phyloP scores from a whole-genome alignment of 495 filamentous ascomycete species.

The Neurospora tetrasperma region DNA sequence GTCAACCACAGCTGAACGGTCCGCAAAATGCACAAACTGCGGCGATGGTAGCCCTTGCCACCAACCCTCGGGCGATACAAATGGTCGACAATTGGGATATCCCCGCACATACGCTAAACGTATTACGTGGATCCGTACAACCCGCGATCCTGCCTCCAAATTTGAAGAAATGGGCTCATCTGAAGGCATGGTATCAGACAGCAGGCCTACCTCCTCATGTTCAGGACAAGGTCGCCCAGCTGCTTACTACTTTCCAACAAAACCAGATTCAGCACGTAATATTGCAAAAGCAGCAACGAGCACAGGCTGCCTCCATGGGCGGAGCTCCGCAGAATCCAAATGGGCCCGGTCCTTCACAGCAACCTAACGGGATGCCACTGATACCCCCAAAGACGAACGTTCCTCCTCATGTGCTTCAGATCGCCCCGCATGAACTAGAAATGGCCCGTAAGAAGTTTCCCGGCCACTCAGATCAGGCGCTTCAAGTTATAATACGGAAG shows the following conservation, averaged over 20 bases:
- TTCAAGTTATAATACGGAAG: background rate
- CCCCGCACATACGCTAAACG: constrained; percentile 14
- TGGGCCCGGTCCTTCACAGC: background rate
- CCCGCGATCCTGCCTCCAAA: constrained; percentile 38
- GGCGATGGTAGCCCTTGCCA: background rate
- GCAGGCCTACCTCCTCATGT: constrained; percentile 31
- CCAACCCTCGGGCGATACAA: constrained; percentile 4
- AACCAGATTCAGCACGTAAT: constrained; percentile 38
- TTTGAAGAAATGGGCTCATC: constrained; percentile 60
- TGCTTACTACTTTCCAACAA: constrained; percentile 42
- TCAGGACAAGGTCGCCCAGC: constrained; percentile 29
- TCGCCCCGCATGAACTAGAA: constrained; percentile 3
- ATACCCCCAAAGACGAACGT: background rate
- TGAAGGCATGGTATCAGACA: constrained; percentile 50
- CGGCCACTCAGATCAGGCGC: background rate
- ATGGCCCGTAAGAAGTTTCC: background rate
- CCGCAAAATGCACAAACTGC: background rate
- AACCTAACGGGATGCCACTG: background rate
- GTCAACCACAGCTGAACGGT: background rate
- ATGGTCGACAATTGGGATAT: constrained; percentile 33
- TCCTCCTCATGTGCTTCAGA: background rate
- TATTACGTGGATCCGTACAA: constrained; percentile 5
- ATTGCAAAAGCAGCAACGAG: constrained; percentile 11
- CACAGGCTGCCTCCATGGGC: background rate
- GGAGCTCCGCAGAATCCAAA: background rate